phyloP scores from a whole-genome alignment of 257 asterid genomes.

The Salvia rosmarinus region DNA sequence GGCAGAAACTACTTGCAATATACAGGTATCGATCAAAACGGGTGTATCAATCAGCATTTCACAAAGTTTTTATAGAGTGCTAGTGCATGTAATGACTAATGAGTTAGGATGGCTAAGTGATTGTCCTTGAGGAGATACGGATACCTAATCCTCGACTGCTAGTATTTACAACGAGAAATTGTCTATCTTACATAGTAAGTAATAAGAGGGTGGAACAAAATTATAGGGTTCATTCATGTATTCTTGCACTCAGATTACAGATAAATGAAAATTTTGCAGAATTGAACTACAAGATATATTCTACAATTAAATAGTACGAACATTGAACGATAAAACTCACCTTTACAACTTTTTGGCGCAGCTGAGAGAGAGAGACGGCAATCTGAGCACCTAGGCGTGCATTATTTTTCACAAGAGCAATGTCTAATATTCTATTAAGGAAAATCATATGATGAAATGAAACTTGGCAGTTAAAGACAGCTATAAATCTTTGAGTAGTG shows the following conservation, averaged over 20 bases:
- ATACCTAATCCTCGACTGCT: neutral
- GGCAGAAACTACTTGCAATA: neutral
- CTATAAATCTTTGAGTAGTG: neutral
- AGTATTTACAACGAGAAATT: neutral
- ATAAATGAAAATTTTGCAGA: neutral
- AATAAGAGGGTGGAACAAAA: neutral
- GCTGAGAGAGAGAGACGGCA: slow-evolving; percentile 77
- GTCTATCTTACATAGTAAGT: neutral
- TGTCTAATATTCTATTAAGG: slow-evolving; percentile 59
- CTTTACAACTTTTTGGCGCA: slow-evolving; percentile 41
- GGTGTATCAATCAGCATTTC: neutral
- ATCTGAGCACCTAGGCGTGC: slow-evolving; percentile 78
- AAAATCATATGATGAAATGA: slow-evolving; percentile 33
- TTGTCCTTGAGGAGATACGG: neutral
- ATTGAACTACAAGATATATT: neutral
- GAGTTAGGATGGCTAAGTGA: neutral
- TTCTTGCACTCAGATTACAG: neutral
- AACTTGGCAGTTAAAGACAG: neutral
- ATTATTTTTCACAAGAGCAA: slow-evolving; percentile 89
- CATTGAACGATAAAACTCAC: slow-evolving; percentile 30
- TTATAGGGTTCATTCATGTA: neutral
- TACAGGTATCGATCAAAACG: neutral
- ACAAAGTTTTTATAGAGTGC: neutral
- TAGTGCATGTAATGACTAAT: neutral
- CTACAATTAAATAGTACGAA: neutral